These are phyloP conservation scores for Candida buenavistaensis DNA, from an alignment of 1,139 yeast species.

Conservation along the genomic window DNA sequence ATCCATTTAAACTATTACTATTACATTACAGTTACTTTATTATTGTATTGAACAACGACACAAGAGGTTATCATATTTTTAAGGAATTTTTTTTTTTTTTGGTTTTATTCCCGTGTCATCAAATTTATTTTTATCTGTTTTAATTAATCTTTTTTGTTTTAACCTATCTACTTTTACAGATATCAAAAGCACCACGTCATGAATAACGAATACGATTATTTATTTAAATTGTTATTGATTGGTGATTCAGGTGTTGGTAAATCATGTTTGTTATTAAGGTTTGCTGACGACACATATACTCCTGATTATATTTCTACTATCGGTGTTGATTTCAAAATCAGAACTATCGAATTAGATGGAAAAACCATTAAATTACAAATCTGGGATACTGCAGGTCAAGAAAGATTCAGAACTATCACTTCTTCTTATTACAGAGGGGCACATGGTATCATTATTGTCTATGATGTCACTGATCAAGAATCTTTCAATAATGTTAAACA, in stretches of 20 bases:
- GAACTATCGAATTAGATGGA: constrained; percentile 95
- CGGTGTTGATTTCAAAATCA: constrained; percentile 97
- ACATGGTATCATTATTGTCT: constrained; percentile 95
- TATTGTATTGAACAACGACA: background rate
- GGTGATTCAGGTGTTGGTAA: constrained; percentile 99
- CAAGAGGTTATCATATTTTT: constrained; percentile 2
- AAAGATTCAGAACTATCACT: constrained; percentile 95
- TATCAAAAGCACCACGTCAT: constrained; percentile 24
- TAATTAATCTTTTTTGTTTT: constrained; percentile 1
- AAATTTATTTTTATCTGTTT: constrained; percentile 2
- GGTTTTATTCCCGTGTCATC: constrained; percentile 8
- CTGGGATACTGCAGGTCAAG: constrained; percentile 99
- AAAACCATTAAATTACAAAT: constrained; percentile 96
- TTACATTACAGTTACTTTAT: background rate
- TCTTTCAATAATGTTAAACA: constrained; percentile 96
- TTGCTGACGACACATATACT: constrained; percentile 96
- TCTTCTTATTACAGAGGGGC: constrained; percentile 98
- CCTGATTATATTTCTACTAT: constrained; percentile 96
- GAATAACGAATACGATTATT: constrained; percentile 94
- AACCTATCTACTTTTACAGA: background rate
- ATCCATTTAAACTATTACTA: background rate
- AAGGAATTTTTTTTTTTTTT: constrained; percentile 1
- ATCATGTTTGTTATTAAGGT: constrained; percentile 89
- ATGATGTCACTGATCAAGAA: constrained; percentile 98
- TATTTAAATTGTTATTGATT: constrained; percentile 88